Conservation (phyloP, 257 asterid genomes). For the Gardenia jasminoides region DNA sequence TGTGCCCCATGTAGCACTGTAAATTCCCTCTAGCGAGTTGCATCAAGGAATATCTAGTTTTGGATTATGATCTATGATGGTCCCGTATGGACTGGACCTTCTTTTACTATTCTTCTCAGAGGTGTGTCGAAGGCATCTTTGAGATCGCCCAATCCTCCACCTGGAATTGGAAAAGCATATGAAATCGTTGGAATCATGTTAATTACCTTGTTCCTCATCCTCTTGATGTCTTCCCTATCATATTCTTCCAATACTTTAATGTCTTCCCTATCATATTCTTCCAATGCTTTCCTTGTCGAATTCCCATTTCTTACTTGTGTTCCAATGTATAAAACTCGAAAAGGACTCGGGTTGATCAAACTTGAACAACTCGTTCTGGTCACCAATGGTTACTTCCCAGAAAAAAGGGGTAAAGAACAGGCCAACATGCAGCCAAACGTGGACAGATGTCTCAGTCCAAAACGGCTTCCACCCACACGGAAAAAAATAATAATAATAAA, state of each 20-base stretch:
- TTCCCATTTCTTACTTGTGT: not conserved
- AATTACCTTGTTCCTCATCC: not conserved
- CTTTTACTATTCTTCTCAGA: not conserved
- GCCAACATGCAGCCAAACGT: conserved; percentile 71
- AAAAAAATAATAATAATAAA: no score
- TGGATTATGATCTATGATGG: no score
- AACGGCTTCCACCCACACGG: conserved; percentile 28
- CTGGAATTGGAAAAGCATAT: not conserved
- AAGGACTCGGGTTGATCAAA: not conserved
- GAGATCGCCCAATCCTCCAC: not conserved
- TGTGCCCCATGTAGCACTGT: no score
- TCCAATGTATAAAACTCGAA: not conserved
- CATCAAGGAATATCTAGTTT: no score
- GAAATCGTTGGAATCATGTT: not conserved
- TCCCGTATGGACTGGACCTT: not conserved
- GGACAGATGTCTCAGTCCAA: conserved; percentile 59
- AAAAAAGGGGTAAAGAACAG: conserved; percentile 41
- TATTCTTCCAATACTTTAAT: not conserved
- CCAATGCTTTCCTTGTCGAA: not conserved
- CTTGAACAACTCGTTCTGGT: conserved; percentile 13
- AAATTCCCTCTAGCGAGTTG: no score
- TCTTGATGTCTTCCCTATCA: not conserved
- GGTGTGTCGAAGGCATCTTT: not conserved
- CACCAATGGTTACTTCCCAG: conserved; percentile 1
- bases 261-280: not conserved